These are phyloP conservation scores for Trichoderma sp. DNA, from an alignment of 2,329 filamentous ascomycete species.

Conservation along the genomic window DNA sequence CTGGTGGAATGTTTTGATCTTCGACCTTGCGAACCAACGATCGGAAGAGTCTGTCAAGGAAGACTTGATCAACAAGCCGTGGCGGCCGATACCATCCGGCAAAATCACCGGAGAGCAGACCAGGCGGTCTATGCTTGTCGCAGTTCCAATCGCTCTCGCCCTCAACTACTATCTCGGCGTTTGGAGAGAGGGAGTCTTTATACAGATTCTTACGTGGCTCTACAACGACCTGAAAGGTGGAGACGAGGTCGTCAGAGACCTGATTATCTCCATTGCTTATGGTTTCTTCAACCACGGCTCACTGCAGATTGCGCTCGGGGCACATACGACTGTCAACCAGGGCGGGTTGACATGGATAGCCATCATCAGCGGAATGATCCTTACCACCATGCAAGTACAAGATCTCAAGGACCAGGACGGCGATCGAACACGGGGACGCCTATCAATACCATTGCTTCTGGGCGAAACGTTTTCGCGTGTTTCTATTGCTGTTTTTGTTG, in stretches of 20 bases:
- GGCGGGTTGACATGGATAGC: conserved; percentile 25
- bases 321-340: conserved; percentile 5
- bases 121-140: conserved; percentile 31
- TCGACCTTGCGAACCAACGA: conserved; percentile 45
- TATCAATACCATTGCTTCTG: conserved; percentile 29
- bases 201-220: conserved; percentile 40
- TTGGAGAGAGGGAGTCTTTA: conserved; percentile 35
- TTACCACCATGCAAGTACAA: conserved; percentile 35
- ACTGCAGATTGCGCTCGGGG: conserved; percentile 27
- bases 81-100: conserved; percentile 37
- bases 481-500: conserved; percentile 22
- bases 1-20: conserved; percentile 31
- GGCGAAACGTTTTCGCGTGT: conserved; percentile 23
- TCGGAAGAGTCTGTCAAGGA: conserved; percentile 38
- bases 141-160: conserved; percentile 31
- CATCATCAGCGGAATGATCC: conserved; percentile 30
- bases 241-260: conserved; percentile 33
- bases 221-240: conserved; percentile 45
- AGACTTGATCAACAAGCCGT: conserved; percentile 47
- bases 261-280: conserved; percentile 33
- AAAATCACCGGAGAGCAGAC: conserved; percentile 35
- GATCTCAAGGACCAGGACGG: conserved; percentile 34
- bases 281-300: conserved; percentile 24
- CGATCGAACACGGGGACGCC: conserved; percentile 28
- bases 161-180: conserved; percentile 35